phyloP scores from a whole-genome alignment of 2,329 filamentous ascomycete genomes.

The Fusarium heterosporum region DNA sequence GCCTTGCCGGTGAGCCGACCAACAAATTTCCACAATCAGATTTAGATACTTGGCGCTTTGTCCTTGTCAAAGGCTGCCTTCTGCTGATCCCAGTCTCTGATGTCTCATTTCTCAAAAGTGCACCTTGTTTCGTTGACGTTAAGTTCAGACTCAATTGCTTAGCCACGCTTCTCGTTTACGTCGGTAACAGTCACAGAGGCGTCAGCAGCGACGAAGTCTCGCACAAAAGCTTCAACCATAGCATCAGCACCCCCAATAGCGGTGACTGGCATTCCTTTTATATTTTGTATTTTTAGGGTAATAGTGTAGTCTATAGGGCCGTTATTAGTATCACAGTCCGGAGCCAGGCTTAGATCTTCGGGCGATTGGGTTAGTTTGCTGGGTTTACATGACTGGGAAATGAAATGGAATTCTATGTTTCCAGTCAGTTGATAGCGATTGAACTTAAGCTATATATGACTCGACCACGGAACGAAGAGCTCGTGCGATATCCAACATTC shows the following conservation, averaged over 20 bases:
- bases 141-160: constrained; percentile 50
- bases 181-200: constrained; percentile 58
- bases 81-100: constrained; percentile 58
- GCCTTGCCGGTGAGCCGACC: too few species aligned
- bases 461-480: not conserved
- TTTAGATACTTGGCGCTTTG: too few species aligned
- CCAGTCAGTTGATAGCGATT: not conserved
- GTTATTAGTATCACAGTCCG: constrained; percentile 36
- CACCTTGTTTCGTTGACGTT: constrained; percentile 39
- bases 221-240: constrained; percentile 54
- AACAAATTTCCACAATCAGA: too few species aligned
- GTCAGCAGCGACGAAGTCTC: constrained; percentile 52
- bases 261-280: constrained; percentile 59
- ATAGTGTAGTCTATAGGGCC: constrained; percentile 38
- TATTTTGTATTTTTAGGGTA: constrained; percentile 4
- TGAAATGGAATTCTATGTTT: not conserved
- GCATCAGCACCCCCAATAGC: constrained; percentile 61
- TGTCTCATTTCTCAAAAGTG: constrained; percentile 56
- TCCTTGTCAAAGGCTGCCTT: constrained; percentile 56
- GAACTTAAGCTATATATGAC: not conserved
- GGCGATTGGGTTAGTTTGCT: not conserved
- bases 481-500: not conserved
- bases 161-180: constrained; percentile 50
- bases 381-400: not conserved
- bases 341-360: constrained; percentile 9